Base-by-base conservation (phyloP, 2,329 filamentous ascomycete genomes). In the Fusarium irregulare region DNA sequence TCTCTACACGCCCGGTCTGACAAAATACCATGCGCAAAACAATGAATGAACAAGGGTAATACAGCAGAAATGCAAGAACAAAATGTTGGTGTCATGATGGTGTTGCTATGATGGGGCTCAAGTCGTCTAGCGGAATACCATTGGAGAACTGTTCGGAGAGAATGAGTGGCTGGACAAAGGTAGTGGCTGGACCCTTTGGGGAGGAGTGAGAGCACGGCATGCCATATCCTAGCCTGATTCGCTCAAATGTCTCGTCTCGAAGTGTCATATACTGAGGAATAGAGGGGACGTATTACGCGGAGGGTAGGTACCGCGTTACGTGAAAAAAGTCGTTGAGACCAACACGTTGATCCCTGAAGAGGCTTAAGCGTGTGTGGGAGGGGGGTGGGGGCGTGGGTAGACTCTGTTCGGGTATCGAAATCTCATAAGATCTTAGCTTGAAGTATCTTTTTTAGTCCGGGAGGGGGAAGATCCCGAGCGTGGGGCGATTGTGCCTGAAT, bases 401-500 rank as follows among this genome's bases (percentile, higher is more conserved):
- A 28, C 25, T 25, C 25, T 12, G 32, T 21, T 60, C 30, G 45
- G 66, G 64, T 68, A 67, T 45, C 56, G 51, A 71, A 49, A 50
- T 50, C 49, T 51, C 12, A 9, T 5, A 18, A 51, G 49, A 51
- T 51, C 49, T 13, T 51, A 51, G 49, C 23, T 41, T 27, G 13
- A 10, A 27, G 49, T 10, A 41, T 51, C 48, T 51, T 40, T 54
- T 13, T 54, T 28, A 28, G 27, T 0, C 27, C 27, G 27, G 1
- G 27, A 30, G 28, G 28, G 28, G 48, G 12, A 50, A 20, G 48
- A 50, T 50, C 32, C 23, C 58, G 25, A 3, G 61, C 61, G 45
- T 66, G 67, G 68, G 37, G 51, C 18, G 40, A 50, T 55, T 66
- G 68, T 71, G 37, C 68, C 68, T 71, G 69, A 53, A 71, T 70